Evolutionary conservation across 345 rosid genomes (phyloP), one percentile per base, ranked within the genome.

Genomic region (Sisymbrium irio): DNA sequence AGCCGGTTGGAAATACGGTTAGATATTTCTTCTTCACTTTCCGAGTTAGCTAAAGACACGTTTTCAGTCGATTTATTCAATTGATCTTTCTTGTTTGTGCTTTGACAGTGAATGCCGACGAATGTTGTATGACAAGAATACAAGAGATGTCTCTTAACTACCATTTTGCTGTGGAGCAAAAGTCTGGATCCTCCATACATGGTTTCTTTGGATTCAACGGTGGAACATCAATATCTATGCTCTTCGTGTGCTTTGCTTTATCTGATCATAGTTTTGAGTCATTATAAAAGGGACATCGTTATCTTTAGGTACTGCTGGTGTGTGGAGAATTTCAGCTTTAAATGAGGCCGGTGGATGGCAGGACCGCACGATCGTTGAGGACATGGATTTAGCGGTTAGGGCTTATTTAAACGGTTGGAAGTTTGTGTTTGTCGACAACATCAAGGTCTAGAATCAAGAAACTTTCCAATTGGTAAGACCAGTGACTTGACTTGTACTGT

Each of bases 1-100:
- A 63, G 85, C 98, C 20, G 97, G 98, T 1, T 93, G 98, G 98
- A 87, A 83, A 82, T 93, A 89, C 41, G 96, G 98, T 93, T 83
- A 44, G 51, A 62, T 13, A n/a, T 44, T 42, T 18, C 54, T 12
- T 28, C 46, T 67, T 57, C 22, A 1, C 17, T 54, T 39, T 27
- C 25, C 7, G 4, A 59, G 55, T 49, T 58, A 58, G 27, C 45
- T 74, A 27, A 58, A 74, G 33, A 67, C n/a, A 30, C 5, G 18
- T 10, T 12, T 6, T 4, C 5, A 47, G 44, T 41, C 25, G 10
- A 12, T 35, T 42, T 53, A 36, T 17, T 53, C 6, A 40, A 11
- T 2, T 25, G 12, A 4, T 59, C 20, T 9, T 60, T 15, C 7
- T 66, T 54, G 9, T 20, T 4, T 32, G 9, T 14, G 51, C 7